Base-by-base conservation (phyloP, 129 eudicot species). In the Deinandra increscens region DNA sequence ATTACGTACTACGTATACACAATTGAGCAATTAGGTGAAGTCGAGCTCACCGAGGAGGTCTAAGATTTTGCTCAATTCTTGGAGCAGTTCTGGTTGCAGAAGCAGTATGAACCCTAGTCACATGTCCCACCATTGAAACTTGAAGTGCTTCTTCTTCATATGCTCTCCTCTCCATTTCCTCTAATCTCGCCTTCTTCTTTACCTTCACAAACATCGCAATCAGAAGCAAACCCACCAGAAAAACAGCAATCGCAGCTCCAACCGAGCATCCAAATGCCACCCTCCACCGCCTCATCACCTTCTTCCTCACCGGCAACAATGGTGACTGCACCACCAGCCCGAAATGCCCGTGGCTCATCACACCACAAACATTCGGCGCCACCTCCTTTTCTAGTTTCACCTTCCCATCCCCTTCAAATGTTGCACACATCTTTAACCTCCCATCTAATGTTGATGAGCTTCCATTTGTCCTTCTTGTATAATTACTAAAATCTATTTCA, bases 81-180 rank as follows among this genome's bases (percentile, higher is more conserved):
- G 98, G 98, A 20, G 74, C 68, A 9, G 98, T 93, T 77, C 98
- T 80, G 13, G 90, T 89, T 2, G 81, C 81, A 38, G 88, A 60
- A 26, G 98, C 98, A 36, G 82, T 83, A 17, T 72, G 85, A 58
- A 88, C 90, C 75, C 98, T 83, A 39, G 51, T 77, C 46, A 85
- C 92, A 74, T 93, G 98, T 20, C 98, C 98, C 42, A 89, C 98
- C 98, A 93, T 89, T 3, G 95, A 86, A 15, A 93, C 98, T 72
- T 89, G 92, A 68, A 93, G 79, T 68, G 97, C 98, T 73, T 93
- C 98, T 75, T 93, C 98, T 68, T 93, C 95, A 81, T 93, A 93
- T 53, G 97, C 98, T 80, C 95, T 83, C 60, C 98, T 83, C 78
- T 84, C 96, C 88, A 84, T 37, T 60, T 93, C 97, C 13, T 93